Percentiles rank a stretch among this genome's conserved stretches.
Conservation (phyloP, 345 rosid genomes). For the Odontarrhena argentea region DNA sequence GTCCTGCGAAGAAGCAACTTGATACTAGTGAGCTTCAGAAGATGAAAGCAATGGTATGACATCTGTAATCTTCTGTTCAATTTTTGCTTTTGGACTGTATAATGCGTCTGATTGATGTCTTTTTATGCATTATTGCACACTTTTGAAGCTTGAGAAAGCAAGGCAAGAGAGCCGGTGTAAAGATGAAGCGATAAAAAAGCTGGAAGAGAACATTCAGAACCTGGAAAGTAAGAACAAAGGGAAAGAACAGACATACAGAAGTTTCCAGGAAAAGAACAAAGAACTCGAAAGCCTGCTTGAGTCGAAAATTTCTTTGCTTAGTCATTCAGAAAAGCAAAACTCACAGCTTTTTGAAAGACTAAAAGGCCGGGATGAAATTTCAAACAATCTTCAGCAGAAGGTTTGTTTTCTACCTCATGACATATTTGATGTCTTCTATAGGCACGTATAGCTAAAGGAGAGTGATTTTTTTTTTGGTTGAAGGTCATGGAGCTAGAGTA, state of each 20-base stretch:
- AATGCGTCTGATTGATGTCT: too few species aligned
- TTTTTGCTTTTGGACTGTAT: slow-evolving; percentile 17
- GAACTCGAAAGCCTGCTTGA: slow-evolving; percentile 82
- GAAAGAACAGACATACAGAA: slow-evolving; percentile 63
- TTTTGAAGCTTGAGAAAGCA: slow-evolving; percentile 72
- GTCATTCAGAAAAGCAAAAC: slow-evolving; percentile 62
- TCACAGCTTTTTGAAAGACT: slow-evolving; percentile 68
- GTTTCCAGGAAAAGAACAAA: slow-evolving; percentile 72
- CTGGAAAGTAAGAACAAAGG: slow-evolving; percentile 69
- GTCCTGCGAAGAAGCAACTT: slow-evolving; percentile 77
- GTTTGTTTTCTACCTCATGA: slow-evolving; percentile 36
- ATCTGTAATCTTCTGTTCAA: neutral
- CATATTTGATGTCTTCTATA: slow-evolving; percentile 3
- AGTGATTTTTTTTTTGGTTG: neutral
- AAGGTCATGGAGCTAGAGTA: slow-evolving; percentile 78
- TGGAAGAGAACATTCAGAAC: slow-evolving; percentile 76
- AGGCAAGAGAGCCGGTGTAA: slow-evolving; percentile 75
- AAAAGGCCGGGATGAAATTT: slow-evolving; percentile 71
- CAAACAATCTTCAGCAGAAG: slow-evolving; percentile 69
- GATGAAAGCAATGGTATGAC: slow-evolving; percentile 69
- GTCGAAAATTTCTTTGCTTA: slow-evolving; percentile 33
- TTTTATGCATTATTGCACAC: neutral
- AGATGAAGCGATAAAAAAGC: slow-evolving; percentile 73
- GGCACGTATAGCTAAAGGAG: slow-evolving; percentile 29
- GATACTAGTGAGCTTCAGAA: slow-evolving; percentile 81